phyloP scores from a whole-genome alignment of 2,329 filamentous ascomycete species.

The Penicillium sp. region DNA sequence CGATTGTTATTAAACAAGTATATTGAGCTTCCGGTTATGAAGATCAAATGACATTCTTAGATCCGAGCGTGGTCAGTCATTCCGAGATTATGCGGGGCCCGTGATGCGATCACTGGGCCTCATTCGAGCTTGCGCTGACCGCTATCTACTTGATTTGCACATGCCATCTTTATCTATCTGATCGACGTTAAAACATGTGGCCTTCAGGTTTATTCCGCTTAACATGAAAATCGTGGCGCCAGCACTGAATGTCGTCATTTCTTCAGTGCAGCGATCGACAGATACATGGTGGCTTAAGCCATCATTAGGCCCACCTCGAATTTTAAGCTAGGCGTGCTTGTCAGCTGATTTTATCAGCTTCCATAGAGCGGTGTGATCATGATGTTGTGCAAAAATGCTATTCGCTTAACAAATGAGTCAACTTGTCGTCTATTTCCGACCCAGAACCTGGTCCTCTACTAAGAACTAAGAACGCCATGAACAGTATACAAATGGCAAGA shows the following conservation, averaged over 20 bases:
- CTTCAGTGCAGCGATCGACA: not conserved
- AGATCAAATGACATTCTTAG: conserved; percentile 17
- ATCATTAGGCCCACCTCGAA: not conserved
- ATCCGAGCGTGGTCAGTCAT: conserved; percentile 19
- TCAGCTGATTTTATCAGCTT: not conserved
- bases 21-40: not conserved
- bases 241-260: not conserved
- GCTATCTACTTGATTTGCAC: not conserved
- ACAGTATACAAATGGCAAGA: no score
- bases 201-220: not conserved
- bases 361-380: not conserved
- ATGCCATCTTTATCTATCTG: not conserved
- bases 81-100: conserved; percentile 11
- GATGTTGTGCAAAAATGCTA: not conserved
- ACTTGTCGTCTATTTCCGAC: no score
- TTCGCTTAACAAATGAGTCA: not conserved
- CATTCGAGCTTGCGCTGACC: conserved; percentile 2
- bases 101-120: conserved; percentile 20
- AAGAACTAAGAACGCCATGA: no score
- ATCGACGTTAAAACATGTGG: not conserved
- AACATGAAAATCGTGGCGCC: not conserved
- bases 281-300: not conserved
- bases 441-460: no score
- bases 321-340: not conserved
- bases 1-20: not conserved